Percentiles rank a stretch among this genome's conserved stretches.
Evolutionary conservation across 495 filamentous ascomycete genomes (phyloP).

Genomic region (Thozetella sp.): DNA sequence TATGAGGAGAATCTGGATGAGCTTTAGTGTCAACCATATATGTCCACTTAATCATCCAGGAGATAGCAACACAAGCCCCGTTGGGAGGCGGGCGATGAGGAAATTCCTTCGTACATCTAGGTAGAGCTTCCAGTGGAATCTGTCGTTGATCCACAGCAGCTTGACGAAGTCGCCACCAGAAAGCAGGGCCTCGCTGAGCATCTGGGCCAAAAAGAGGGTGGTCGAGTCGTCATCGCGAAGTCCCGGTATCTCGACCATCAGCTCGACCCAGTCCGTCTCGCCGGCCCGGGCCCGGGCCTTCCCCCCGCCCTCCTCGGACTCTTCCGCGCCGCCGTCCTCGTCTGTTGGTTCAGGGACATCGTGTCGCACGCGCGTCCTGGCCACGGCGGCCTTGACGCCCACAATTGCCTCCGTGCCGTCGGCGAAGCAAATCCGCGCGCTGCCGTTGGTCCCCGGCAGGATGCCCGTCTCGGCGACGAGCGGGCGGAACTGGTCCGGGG

Average conservation of each 20-base stretch:
- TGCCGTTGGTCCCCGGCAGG: slow-evolving; percentile 86
- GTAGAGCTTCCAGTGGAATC: slow-evolving; percentile 96
- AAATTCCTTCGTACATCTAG: slow-evolving; percentile 85
- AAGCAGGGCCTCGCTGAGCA: slow-evolving; percentile 87
- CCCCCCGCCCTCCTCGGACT: slow-evolving; percentile 27
- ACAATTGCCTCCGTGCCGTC: slow-evolving; percentile 96
- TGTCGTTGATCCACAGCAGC: slow-evolving; percentile 77
- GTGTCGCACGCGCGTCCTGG: slow-evolving; percentile 56
- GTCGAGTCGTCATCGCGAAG: slow-evolving; percentile 88
- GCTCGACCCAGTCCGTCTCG: slow-evolving; percentile 72
- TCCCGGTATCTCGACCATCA: slow-evolving; percentile 84
- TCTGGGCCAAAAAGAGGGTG: slow-evolving; percentile 81
- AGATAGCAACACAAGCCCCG: neutral
- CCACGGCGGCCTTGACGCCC: slow-evolving; percentile 91
- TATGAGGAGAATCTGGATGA: slow-evolving; percentile 80
- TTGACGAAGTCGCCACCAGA: slow-evolving; percentile 71
- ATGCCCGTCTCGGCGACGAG: slow-evolving; percentile 87
- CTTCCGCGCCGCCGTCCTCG: slow-evolving; percentile 19
- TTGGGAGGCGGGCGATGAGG: neutral
- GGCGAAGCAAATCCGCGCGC: slow-evolving; percentile 88
- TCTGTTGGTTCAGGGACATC: slow-evolving; percentile 18
- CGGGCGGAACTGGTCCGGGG: slow-evolving; percentile 85
- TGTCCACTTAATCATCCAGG: too few relatives aligned
- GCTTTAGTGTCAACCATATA: slow-evolving; percentile 10
- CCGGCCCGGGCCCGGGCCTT: slow-evolving; percentile 29